Base-by-base conservation (phyloP, 164 flowering plant genomes). In the Nelumbo lutea region DNA sequence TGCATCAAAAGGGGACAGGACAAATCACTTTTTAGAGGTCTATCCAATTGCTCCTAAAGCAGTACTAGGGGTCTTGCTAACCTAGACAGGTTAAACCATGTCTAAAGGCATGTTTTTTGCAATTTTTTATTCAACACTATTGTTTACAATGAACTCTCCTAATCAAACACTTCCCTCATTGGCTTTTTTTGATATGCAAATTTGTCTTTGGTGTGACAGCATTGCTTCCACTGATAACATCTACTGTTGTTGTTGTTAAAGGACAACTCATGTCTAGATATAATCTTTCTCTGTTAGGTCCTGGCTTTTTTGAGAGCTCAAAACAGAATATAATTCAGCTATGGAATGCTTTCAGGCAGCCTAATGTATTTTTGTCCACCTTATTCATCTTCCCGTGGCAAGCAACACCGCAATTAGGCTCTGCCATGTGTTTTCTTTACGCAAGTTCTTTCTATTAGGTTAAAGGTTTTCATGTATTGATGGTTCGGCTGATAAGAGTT, bases 191-290 rank as follows among this genome's bases (percentile, higher is more conserved):
- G 65, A 72, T 8, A 68, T 64, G 62, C 89, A 95, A 97, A 86
- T 95, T 86, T 87, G 99, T 95, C 68, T 95, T 95, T 75, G 99
- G 97, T 42, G 76, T 90, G 73, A 91, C 99, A n/a, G 88, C 99
- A 43, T 75, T 95, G 82, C 84, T 95, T 72, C 99, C 99, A 2
- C 69, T 95, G 69, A 78, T 95, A 68, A 95, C 97, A 68, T 95
- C 99, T 73, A 94, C 87, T 39, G 99, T 95, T 73, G 85, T 89
- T 72, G 91, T 95, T 76, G 99, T 95, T 44, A 88, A 85, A 60
- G 99, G 92, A 73, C 84, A 90, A 71, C 87, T 80, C 44, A 76
- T 83, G 15, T 9, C 41, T 73, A 77, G 80, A 11, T 80, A 70
- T 7, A 82, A 77, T 74, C 45, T 76, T 76, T 58, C 82, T 63